phyloP scores from a whole-genome alignment of 257 asterid genomes.

The Solanum sejunctum region DNA sequence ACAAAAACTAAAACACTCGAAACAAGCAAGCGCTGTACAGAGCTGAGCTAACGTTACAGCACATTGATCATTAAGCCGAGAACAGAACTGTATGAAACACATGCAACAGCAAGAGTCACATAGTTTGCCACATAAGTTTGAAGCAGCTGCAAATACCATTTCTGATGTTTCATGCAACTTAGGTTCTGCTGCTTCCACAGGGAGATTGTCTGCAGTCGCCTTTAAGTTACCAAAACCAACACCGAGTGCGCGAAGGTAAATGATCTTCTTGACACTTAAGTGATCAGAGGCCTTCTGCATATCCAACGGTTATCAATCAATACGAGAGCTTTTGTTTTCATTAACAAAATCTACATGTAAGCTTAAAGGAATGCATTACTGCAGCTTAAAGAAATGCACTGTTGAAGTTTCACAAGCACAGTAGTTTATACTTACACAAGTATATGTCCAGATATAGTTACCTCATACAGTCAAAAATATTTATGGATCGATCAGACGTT shows the following conservation, averaged over 20 bases:
- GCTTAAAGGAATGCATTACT: background rate
- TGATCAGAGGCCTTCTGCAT: conserved; percentile 26
- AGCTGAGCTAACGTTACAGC: conserved; percentile 54
- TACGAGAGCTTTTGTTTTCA: background rate
- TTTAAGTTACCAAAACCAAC: conserved; percentile 48
- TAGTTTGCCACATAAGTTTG: conserved; percentile 30
- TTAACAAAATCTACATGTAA: background rate
- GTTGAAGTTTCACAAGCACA: background rate
- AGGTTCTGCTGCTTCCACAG: conserved; percentile 50
- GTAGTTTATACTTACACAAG: background rate
- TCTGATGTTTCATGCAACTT: conserved; percentile 50
- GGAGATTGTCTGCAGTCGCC: conserved; percentile 56
- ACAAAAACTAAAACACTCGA: conserved; percentile 52
- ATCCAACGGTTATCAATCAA: background rate
- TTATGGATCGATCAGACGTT: background rate
- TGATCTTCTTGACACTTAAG: conserved; percentile 14
- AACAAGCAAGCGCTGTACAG: conserved; percentile 66
- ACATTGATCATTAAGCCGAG: conserved; percentile 51
- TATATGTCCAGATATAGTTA: background rate
- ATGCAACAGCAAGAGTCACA: conserved; percentile 64
- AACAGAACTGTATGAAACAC: conserved; percentile 54
- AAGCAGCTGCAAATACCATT: conserved; percentile 41
- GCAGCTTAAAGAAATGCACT: background rate
- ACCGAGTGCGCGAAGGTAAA: conserved; percentile 37
- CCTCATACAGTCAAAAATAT: background rate